Base-by-base conservation (phyloP, 129 eudicot species). In the Tagetes erecta region DNA sequence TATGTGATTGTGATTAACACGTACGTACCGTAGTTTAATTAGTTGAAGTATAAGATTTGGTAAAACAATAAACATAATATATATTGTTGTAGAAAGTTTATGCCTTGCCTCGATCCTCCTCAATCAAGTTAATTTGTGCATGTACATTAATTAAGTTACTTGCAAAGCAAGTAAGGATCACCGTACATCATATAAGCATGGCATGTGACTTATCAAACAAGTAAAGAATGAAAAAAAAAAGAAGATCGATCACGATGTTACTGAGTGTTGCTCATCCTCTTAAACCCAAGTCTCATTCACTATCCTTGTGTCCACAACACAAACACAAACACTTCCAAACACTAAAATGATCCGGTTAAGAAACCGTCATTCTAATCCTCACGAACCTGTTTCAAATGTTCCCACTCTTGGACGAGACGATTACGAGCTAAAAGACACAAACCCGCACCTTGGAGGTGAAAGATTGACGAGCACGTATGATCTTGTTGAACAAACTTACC, bases 401-500 rank as follows among this genome's bases (percentile, higher is more conserved):
- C 74, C 77, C 0, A 37, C 68, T 67, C 85, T 77, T 12, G 75
- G 78, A 45, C 79, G 31, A 59, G 89, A 88, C 3, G 92, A 88
- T 47, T 91, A 84, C 75, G 88, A 88, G 81, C 77, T 86, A 63
- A 91, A 83, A 59, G 87, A 86, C 71, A 72, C 97, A 6, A 82
- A 47, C 67, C 95, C 89, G 9, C 85, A 79, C 39, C 85, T 91
- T 0, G 86, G 96, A 1, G 76, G 84, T 4, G 97, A 91, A 37
- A 83, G 95, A 68, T 68, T 71, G 7, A 71, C 97, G 13, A 86
- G 82, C 85, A 88, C 97, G 1, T 83, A 86, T 31, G 95, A 91
- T 69, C 90, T 91, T 34, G 97, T 91, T 8, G 97, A 91, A 77
- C 97, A 88, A 64, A 88, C 86, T 36, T 72, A 60, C 31, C 89